Base-by-base conservation (phyloP, 805 yeast species). In the Starmerella vitae region DNA sequence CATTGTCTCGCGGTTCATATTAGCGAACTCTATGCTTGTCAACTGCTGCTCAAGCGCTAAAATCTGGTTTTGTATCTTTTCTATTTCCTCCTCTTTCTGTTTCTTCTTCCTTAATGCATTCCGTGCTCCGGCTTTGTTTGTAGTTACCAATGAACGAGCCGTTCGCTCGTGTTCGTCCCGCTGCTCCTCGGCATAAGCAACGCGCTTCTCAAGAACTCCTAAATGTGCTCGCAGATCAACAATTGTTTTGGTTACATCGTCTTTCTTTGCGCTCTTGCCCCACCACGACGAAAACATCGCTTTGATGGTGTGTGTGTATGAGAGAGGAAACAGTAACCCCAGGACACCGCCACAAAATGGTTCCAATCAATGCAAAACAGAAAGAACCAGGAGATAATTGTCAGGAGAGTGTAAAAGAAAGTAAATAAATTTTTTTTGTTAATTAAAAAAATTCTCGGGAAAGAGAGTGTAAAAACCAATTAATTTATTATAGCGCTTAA, bases 1-100 rank as follows among this genome's bases (percentile, higher is more conserved):
- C 94, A 91, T 82, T 24, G 98, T 91, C 64, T 91, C 98, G 62
- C 83, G 68, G 67, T 91, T 91, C 75, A 91, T 73, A 65, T 88
- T 88, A 37, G 98, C 98, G 37, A 79, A 73, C 63, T 91, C 98
- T 43, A 91, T 82, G 15, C 97, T 82, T 45, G 74, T 74, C 52
- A 88, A 68, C 63, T 91, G 95, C 36, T 83, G 76, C 61, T 88
- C 96, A 46, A 91, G 65, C 4, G 94, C 78, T 46, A 83, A 93
- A 41, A 91, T 75, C 62, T 86, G 96, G 46, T 80, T 77, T 55
- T 82, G 83, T 42, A 85, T 70, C 66, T 83, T 84, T 41, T 70
- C 72, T 49, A 88, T 67, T 54, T 85, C 84, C 20, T 69, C 62
- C 56, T 86, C 95, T 45, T 71, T 71, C 41, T 74, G 74, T 66